Evolutionary conservation across 2,329 filamentous ascomycete genomes (phyloP), one percentile per base, ranked within the genome.

Genomic region (Drechslerella dactyloides): DNA sequence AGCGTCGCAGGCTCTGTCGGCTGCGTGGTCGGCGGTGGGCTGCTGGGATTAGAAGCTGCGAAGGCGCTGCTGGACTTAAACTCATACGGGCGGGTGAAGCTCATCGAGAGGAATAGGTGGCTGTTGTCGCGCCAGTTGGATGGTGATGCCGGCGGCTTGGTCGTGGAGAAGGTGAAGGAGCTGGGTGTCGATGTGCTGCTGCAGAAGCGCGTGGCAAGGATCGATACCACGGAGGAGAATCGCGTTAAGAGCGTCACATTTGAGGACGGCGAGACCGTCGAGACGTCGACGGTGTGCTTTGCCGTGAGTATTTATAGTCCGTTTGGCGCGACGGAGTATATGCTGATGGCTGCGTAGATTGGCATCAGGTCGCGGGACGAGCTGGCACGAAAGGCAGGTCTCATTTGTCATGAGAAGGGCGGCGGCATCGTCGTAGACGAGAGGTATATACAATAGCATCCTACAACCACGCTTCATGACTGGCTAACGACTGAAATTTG

Each of bases 51-150:
- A 0, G 92, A 96, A 80, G 92, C 92, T 1, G 92, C 91, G 35
- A 94, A 96, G 77, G 92, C 92, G 1, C 92, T 96, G 90, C 88
- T 93, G 82, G 91, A 96, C 77, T 82, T 96, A 7, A 84, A 90
- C 75, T 85, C 87, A 57, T 96, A 89, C 77, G 82, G 84, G 11
- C 85, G 86, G 65, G 89, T 96, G 57, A 90, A 87, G 75, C 82
- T 96, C 7, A 86, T 96, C 57, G 93, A 96, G 79, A 84, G 90
- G 58, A 93, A 92, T 77, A 81, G 85, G 75, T 96, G 91, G 90
- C 88, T 96, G 0, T 79, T 96, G 48, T 90, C 89, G 60, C 84
- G 92, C 61, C 92, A 96, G 77, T 81, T 96, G 0, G 92, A 97
- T 77, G 83, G 82, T 7, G 91, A 96, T 78, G 92, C 91, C 0